Base-by-base conservation (phyloP, 192 early-diverging fungal species). In the Podochytrium sp. region DNA sequence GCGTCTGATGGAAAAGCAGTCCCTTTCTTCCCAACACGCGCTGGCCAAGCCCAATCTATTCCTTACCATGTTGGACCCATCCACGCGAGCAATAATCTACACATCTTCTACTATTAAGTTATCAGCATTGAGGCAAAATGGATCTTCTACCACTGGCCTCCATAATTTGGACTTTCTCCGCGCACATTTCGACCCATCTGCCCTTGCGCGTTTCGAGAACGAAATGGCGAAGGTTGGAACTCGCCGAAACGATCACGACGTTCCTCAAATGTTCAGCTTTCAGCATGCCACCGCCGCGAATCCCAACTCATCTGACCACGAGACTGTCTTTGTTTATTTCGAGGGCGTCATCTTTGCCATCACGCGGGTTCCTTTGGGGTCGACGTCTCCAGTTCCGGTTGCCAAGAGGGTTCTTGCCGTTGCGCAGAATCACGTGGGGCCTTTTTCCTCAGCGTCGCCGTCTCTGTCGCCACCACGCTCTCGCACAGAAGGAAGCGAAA, bases 41-140 rank as follows among this genome's bases (percentile, higher is more conserved):
- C 27, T 47, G 16, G 29, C 63, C 41, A 65, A 65, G 32, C 63
- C 60, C 12, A 62, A 62, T 62, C 7, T 65, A 30, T 65, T 65
- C 29, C 42, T 65, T 23, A 65, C 63, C n/a, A 65, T 65, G 18
- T 14, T 41, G 6, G 63, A 47, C 47, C 33, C 40, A 12, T n/a
- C 12, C n/a, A 61, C 30, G 0, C 30, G 37, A 0, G 6, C 6
- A 6, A 35, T 61, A 18, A 0, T 61, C 14, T 61, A 61, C 59
- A 61, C 59, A 18, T 61, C 59, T 0, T 39, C 38, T 33, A 12
- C 25, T 23, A 20, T 34, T 38, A 39, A 61, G 33, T 39, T 61
- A 61, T 61, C 59, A 38, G 38, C 59, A 18, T 34, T 61, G 33
- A 61, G 59, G 38, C 30, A 39, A 20, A 10, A n/a, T 61, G 30